These are phyloP conservation scores for Dictyostelium discoideum DNA, from an alignment of 78 protist species.

Conservation along the genomic window dicty_2.7 NC_007089.4:1472001-1472500, in stretches of 20 bases:
- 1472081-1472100: constrained; percentile 23
- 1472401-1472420: background rate
- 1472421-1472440: background rate
- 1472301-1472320: background rate
- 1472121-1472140: constrained; percentile 63
- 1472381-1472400: background rate
- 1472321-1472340: constrained; percentile 18
- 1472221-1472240: constrained; percentile 21
- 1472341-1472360: background rate
- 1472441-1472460: background rate
- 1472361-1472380: constrained; percentile 7
- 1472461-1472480: background rate
- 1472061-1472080: background rate
- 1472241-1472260: constrained; percentile 56
- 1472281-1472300: constrained; percentile 9
- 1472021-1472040: background rate
- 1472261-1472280: constrained; percentile 74
- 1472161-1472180: constrained; percentile 61
- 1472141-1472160: constrained; percentile 37
- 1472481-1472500: background rate
- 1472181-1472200: background rate
- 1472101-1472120: constrained; percentile 36
- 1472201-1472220: constrained; percentile 33
- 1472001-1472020: background rate
- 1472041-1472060: background rate